Percentiles rank a stretch among this genome's conserved stretches.
phyloP scores from a whole-genome alignment of 2,329 filamentous ascomycete genomes.

The Bisporella sp. region DNA sequence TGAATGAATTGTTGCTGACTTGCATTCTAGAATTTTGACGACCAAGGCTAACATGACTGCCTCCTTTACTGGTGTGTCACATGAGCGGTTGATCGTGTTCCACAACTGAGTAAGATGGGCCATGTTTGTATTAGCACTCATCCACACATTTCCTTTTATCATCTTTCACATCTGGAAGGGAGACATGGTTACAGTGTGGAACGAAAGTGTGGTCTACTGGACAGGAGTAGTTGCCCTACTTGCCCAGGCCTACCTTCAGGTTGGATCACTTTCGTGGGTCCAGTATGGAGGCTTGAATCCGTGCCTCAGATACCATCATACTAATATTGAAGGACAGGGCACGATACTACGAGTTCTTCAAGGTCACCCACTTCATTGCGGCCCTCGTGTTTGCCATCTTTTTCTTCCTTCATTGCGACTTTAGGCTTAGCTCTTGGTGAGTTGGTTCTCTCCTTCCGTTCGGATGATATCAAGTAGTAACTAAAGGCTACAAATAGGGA shows the following conservation, averaged over 20 bases:
- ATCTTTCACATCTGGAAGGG: conserved; percentile 74
- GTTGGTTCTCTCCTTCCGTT: background rate
- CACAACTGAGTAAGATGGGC: conserved; percentile 86
- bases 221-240: conserved; percentile 75
- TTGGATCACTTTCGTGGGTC: conserved; percentile 69
- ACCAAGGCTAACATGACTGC: conserved; percentile 80
- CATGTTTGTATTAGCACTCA: conserved; percentile 69
- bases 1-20: background rate
- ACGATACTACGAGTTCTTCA: conserved; percentile 71
- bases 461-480: no score
- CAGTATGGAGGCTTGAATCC: conserved; percentile 39
- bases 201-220: conserved; percentile 67
- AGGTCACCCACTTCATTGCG: conserved; percentile 68
- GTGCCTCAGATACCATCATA: no score
- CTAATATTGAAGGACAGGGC: no score
- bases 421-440: conserved; percentile 76
- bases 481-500: conserved; percentile 24
- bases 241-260: conserved; percentile 73
- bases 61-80: conserved; percentile 77
- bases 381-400: conserved; percentile 67
- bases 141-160: conserved; percentile 85
- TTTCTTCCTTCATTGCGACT: conserved; percentile 91
- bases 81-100: conserved; percentile 82
- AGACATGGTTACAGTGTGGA: conserved; percentile 62
- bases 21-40: conserved; percentile 38